Conservation (phyloP, 805 yeast genomes). For the Pichia paraexigua region DNA sequence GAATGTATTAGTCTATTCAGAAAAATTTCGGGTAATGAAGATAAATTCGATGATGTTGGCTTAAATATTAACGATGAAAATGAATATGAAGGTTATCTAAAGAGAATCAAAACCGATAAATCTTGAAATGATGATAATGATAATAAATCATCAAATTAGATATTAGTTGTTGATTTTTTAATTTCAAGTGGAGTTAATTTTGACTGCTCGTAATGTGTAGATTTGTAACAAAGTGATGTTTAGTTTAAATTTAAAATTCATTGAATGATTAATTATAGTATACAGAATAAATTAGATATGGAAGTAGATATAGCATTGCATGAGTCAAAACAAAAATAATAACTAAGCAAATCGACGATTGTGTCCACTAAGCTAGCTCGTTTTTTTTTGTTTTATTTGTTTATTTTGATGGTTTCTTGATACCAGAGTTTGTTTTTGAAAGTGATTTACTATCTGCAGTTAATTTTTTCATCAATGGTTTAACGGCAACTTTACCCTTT, state of each 20-base stretch:
- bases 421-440: slow-evolving; percentile 6
- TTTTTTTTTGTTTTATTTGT: background rate
- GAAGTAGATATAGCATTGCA: background rate
- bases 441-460: slow-evolving; percentile 12
- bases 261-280: background rate
- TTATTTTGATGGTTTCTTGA: slow-evolving; percentile 7
- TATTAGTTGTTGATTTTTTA: too few relatives aligned
- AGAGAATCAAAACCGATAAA: background rate
- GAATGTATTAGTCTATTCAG: background rate
- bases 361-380: too few relatives aligned
- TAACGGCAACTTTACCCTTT: slow-evolving; percentile 27
- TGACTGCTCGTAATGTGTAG: background rate
- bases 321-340: too few relatives aligned
- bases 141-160: background rate
- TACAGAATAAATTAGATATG: background rate
- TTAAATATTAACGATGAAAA: background rate
- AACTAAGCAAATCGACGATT: too few relatives aligned
- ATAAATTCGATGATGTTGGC: background rate
- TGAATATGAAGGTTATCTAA: background rate
- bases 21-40: background rate
- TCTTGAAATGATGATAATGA: too few relatives aligned
- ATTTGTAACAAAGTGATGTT: background rate
- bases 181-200: too few relatives aligned
- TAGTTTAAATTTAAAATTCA: background rate
- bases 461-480: slow-evolving; percentile 21